Base-by-base conservation (phyloP, 2,329 filamentous ascomycete genomes). In the Boeremia lycopersici region DNA sequence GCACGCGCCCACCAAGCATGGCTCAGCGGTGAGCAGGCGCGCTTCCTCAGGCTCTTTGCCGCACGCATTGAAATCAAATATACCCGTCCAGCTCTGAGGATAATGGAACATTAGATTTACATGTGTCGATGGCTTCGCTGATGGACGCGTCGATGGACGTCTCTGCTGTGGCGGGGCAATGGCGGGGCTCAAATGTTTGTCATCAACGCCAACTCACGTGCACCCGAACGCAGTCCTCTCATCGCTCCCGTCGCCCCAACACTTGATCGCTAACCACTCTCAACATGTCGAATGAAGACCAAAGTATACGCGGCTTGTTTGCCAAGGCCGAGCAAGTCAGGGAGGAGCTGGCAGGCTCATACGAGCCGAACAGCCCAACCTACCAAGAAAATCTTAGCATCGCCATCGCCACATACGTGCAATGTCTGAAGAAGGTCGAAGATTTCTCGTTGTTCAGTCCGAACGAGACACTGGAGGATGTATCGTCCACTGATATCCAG, bases 401-500 rank as follows among this genome's bases (percentile, higher is more conserved):
- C 34, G 85, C 90, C 35, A 85, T 96, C 64, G 76, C 83, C 60
- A 83, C 86, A 48, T 93, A 96, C 76, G 81, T 89, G 67, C 81
- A 89, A 73, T 93, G 90, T 74, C 81, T 89, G 54, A 79, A 84
- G 55, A 84, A 90, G 51, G 85, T 90, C 60, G 81, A 85, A 61
- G 82, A 86, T 56, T 81, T 95, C 25, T 88, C 90, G 0, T 81
- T 99, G 48, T 98, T 98, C 82, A 96, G 91, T 64, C 82, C 87
- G 31, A 99, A 99, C 76, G 95, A 99, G 75, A 84, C 85, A 0
- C 76, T 93, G 34, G 95, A 99, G 58, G 95, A 99, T 77, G 79
- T 97, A 29, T 81, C 90, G 12, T 96, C 93, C 1, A 82, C 84
- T n/a, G 88, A 96, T 68, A 78, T 99, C 29, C 91, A 91, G 77